Percentiles rank a stretch among this genome's conserved stretches.
These are phyloP conservation scores for Suillus plorans DNA, from an alignment of 768 basidiomycete genomes.

Conservation along the genomic window DNA sequence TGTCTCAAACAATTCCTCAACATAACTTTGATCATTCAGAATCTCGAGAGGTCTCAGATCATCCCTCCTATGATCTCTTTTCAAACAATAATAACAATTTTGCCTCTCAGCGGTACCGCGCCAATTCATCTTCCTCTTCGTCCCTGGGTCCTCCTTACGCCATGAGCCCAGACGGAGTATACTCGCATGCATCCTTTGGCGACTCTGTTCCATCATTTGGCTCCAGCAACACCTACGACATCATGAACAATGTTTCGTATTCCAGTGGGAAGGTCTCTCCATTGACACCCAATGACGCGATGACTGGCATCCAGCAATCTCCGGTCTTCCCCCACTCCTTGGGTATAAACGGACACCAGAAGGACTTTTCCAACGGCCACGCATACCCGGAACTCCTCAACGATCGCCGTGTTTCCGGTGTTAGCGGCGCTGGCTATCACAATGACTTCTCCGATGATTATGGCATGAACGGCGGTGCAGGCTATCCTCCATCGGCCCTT, in stretches of 20 bases:
- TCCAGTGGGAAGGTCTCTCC: conserved; percentile 74
- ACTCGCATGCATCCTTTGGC: conserved; percentile 56
- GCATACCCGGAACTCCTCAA: conserved; percentile 56
- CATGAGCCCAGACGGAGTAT: conserved; percentile 56
- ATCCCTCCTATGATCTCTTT: conserved; percentile 65
- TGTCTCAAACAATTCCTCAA: conserved; percentile 33
- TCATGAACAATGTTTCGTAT: conserved; percentile 63
- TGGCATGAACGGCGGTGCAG: conserved; percentile 44
- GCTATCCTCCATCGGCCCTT: conserved; percentile 49
- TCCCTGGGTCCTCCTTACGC: conserved; percentile 59
- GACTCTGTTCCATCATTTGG: conserved; percentile 63
- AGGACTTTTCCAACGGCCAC: conserved; percentile 55
- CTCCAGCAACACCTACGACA: conserved; percentile 59
- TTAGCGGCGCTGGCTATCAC: conserved; percentile 46
- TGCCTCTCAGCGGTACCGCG: conserved; percentile 61
- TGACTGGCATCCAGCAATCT: conserved; percentile 54
- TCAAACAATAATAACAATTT: conserved; percentile 47
- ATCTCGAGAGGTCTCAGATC: conserved; percentile 51
- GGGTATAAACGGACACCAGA: conserved; percentile 37
- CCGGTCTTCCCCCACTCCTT: conserved; percentile 48
- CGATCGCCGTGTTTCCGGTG: conserved; percentile 57
- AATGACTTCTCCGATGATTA: conserved; percentile 68
- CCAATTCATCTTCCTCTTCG: conserved; percentile 70
- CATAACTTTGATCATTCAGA: conserved; percentile 54
- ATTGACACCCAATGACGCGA: conserved; percentile 66